Base-by-base conservation (phyloP, 2,329 filamentous ascomycete genomes). In the Fusarium palustre region DNA sequence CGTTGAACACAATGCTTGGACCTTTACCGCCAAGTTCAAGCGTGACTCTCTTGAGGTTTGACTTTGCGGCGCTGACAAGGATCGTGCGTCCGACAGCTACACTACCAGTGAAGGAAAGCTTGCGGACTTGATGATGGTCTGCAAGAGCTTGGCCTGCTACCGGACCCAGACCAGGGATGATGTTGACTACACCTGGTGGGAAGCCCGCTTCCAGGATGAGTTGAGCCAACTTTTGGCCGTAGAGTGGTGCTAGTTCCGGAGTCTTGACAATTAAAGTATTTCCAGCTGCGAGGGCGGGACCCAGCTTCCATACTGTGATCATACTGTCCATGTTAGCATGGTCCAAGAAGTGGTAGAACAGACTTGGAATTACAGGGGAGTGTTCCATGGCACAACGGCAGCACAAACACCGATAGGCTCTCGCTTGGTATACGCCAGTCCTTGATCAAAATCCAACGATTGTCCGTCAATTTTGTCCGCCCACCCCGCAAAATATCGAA, bases 401-500 rank as follows among this genome's bases (percentile, higher is more conserved):
- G 85, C 90, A 62, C 90, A 91, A 1, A 93, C 91, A 42, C 91
- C 91, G 36, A 92, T 81, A 3, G 91, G 90, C 75, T 92, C 81
- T 91, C 63, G 91, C 92, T 83, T 94, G 92, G 83, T 91, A 89
- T 82, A 94, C 91, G 66, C 66, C 76, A 89, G 91, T 59, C 91
- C 89, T 47, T 86, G 85, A 72, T 86, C 83, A 68, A 91, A 91
- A 73, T 94, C 91, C 68, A 94, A 88, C 45, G 92, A 91, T 82
- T 92, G 91, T 76, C 92, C 92, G 79, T 89, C 86, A 64, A 94
- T 88, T 86, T 96, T 96, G 83, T 96, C 92, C 69, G 92, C 91
- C 88, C 90, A 95, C 54, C 92, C 92, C 71, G 87, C 92, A 75
- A 77, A 78, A 41, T 77, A 97, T 78, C 93, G 88, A 75, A 97